These are phyloP conservation scores for Cymbidium sinense DNA, from an alignment of 106 monocot species.

Conservation along the genomic window DNA sequence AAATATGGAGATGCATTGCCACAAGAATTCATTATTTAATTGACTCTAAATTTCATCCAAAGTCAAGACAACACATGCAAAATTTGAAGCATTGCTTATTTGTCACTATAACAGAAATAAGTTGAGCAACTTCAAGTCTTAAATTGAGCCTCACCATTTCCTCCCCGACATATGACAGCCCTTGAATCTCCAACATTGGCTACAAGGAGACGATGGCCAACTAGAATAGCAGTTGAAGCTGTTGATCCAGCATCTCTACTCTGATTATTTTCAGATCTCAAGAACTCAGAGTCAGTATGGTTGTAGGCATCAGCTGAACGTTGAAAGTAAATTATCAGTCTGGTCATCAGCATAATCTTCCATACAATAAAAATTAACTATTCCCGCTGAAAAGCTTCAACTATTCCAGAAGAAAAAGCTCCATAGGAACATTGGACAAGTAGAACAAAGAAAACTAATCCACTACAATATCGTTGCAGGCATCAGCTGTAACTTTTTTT, in stretches of 20 bases:
- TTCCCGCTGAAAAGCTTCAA: not conserved
- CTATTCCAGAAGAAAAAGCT: not conserved
- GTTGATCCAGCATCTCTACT: slow-evolving; percentile 61
- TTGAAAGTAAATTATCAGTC: not conserved
- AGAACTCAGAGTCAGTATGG: slow-evolving; percentile 52
- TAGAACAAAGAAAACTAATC: too few species aligned
- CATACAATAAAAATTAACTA: not conserved
- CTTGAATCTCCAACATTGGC: slow-evolving; percentile 75
- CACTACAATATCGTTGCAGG: not conserved
- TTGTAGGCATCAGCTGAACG: slow-evolving; percentile 54
- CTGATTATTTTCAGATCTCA: slow-evolving; percentile 51
- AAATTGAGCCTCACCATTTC: slow-evolving; percentile 26
- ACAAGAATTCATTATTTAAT: too few species aligned
- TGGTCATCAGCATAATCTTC: not conserved
- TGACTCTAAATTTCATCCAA: not conserved
- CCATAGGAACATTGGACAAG: too few species aligned
- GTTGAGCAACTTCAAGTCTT: not conserved
- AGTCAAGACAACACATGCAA: not conserved
- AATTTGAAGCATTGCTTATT: not conserved
- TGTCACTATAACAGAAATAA: not conserved
- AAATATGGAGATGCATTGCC: not conserved
- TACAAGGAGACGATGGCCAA: slow-evolving; percentile 50
- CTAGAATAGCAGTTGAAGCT: slow-evolving; percentile 68
- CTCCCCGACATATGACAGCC: slow-evolving; percentile 55
- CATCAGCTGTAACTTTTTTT: not conserved